Conservation (phyloP, 2,329 filamentous ascomycete genomes). For the Aciculosporium take region DNA sequence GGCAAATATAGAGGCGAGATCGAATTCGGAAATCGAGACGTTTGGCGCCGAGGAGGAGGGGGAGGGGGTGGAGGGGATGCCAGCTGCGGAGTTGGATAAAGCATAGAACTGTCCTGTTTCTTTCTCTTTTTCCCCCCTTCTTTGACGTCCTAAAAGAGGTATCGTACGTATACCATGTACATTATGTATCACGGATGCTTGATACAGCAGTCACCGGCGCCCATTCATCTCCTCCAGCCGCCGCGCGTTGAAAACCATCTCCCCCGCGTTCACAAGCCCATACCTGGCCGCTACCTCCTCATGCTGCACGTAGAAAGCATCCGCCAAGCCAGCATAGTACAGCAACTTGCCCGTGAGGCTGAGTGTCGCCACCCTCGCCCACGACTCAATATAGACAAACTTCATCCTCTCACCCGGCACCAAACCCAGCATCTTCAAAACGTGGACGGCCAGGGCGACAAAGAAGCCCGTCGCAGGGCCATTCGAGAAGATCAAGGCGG, state of each 20-base stretch:
- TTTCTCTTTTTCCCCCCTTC: too few species aligned
- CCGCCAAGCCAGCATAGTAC: conserved; percentile 46
- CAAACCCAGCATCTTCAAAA: conserved; percentile 31
- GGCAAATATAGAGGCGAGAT: conserved; percentile 24
- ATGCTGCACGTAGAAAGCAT: conserved; percentile 77
- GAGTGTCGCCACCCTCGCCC: conserved; percentile 69
- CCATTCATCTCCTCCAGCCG: conserved; percentile 11
- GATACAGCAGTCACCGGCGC: background rate
- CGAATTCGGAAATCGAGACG: conserved; percentile 27
- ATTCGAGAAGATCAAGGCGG: conserved; percentile 71
- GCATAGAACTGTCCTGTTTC: background rate
- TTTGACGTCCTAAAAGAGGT: background rate
- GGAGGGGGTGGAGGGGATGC: conserved; percentile 15
- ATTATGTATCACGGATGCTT: conserved; percentile 10
- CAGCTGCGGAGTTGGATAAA: conserved; percentile 7
- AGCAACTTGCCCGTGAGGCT: conserved; percentile 77
- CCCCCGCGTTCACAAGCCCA: conserved; percentile 22
- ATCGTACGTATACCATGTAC: conserved; percentile 11
- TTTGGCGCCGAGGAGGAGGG: conserved; percentile 25
- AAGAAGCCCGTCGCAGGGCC: conserved; percentile 81
- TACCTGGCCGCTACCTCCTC: conserved; percentile 40
- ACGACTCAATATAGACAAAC: conserved; percentile 81
- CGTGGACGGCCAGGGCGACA: conserved; percentile 38
- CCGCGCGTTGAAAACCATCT: conserved; percentile 25
- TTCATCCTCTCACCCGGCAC: conserved; percentile 44